Percentiles rank a stretch among this genome's conserved stretches.
Conservation (phyloP, 805 yeast species). For the Scheffersomyces stipitis region DNA sequence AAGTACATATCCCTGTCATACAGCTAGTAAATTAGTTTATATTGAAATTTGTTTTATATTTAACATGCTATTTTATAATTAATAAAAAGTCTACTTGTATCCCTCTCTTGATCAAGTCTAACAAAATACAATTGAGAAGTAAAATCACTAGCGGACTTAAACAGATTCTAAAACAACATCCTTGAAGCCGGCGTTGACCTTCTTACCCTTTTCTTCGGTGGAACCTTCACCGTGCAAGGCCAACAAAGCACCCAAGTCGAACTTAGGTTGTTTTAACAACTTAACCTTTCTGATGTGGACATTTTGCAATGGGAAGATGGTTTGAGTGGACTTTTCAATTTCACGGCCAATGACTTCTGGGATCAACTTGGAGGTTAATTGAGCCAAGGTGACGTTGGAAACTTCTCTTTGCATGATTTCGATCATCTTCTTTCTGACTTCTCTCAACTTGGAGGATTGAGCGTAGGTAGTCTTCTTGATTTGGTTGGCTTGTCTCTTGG, state of each 20-base stretch:
- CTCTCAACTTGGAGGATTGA: constrained; percentile 95
- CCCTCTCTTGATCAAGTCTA: not conserved
- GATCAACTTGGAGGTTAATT: constrained; percentile 93
- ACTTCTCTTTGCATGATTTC: constrained; percentile 97
- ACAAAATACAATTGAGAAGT: not conserved
- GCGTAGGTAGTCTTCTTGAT: constrained; percentile 97
- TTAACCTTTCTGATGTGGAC: constrained; percentile 98
- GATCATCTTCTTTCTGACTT: constrained; percentile 92
- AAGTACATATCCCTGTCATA: too few relatives aligned
- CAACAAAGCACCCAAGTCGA: constrained; percentile 94
- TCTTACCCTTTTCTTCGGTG: constrained; percentile 93
- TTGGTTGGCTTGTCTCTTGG: constrained; percentile 96
- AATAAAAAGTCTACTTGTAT: not conserved
- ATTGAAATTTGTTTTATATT: not conserved
- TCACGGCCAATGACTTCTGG: constrained; percentile 99
- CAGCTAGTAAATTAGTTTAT: too few relatives aligned
- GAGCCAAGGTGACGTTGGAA: constrained; percentile 89
- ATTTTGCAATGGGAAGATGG: constrained; percentile 96
- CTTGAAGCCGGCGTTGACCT: constrained; percentile 95
- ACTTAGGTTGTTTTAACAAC: constrained; percentile 97
- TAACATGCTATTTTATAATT: not conserved
- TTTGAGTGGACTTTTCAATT: constrained; percentile 92
- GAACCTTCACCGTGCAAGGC: constrained; percentile 96
- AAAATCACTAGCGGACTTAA: constrained; percentile 41
- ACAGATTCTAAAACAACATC: constrained; percentile 98